A percentile compares a stretch with the other conserved stretches of the same genome.
Evolutionary conservation across 805 yeast genomes (phyloP).

Genomic region (Babjeviella inositovora): DNA sequence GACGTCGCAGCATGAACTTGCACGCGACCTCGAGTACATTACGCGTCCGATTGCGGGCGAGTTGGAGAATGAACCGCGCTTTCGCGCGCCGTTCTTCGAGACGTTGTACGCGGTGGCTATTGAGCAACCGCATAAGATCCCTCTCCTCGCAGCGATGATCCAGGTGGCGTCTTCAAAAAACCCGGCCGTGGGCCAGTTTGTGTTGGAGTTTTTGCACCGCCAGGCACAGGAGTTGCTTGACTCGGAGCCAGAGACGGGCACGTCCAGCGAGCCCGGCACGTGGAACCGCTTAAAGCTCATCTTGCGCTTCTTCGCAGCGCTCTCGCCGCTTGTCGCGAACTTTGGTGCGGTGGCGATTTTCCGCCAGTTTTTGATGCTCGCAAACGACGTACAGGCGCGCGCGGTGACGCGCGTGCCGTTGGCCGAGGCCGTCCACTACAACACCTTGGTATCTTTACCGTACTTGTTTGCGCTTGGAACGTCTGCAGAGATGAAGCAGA

Average conservation of each 20-base stretch:
- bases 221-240: slow-evolving; percentile 42
- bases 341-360: slow-evolving; percentile 21
- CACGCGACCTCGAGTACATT: slow-evolving; percentile 44
- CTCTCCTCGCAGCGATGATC: slow-evolving; percentile 52
- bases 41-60: slow-evolving; percentile 51
- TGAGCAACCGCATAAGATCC: slow-evolving; percentile 88
- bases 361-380: slow-evolving; percentile 32
- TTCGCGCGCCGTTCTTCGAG: slow-evolving; percentile 40
- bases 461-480: slow-evolving; percentile 32
- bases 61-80: slow-evolving; percentile 43
- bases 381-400: slow-evolving; percentile 35
- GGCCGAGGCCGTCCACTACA: slow-evolving; percentile 55
- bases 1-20: slow-evolving; percentile 11
- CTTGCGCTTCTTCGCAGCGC: slow-evolving; percentile 51
- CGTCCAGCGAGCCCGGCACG: slow-evolving; percentile 29
- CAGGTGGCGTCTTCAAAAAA: slow-evolving; percentile 50
- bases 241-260: slow-evolving; percentile 4
- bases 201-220: slow-evolving; percentile 53
- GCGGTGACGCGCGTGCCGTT: slow-evolving; percentile 28
- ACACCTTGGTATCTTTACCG: slow-evolving; percentile 48
- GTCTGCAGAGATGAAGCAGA: slow-evolving; percentile 9
- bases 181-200: slow-evolving; percentile 48
- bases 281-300: slow-evolving; percentile 62
- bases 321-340: slow-evolving; percentile 30
- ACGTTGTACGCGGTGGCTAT: slow-evolving; percentile 53